Base-by-base conservation (phyloP, 1,139 yeast genomes). In the Magnusiomyces tetraspermus region DNA sequence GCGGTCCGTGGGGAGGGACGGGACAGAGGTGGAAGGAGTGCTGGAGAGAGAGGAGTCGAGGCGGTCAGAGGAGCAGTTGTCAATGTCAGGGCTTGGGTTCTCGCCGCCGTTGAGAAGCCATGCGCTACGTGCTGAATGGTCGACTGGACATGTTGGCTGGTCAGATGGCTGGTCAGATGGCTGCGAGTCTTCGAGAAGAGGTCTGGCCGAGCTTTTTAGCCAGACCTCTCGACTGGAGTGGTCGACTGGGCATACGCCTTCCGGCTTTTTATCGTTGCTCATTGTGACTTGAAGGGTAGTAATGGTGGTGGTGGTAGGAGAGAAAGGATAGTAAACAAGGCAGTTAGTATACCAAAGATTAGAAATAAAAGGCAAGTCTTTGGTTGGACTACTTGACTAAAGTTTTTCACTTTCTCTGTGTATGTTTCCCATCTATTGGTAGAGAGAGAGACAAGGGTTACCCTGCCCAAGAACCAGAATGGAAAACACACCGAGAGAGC, bases 1-100 rank as follows among this genome's bases (percentile, higher is more conserved):
- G 58, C 97, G 73, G 1, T 84, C 89, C 5, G 76, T 56, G 8
- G 65, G 55, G 10, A 60, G 61, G 1, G 63, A 61, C 77, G 55
- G 67, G 46, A 50, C 48, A 45, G 33, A 45, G 60, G 58, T 21
- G 55, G 59, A 54, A 46, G 53, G 55, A 46, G 63, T 62, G 49
- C 57, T 60, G 42, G 56, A 55, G 3, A 24, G 23, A 5, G 21
- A 10, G 2, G 36, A 10, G 46, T 26, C 19, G 53, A 62, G 61
- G 36, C 65, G 60, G 50, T 63, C 66, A n/a, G 64, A 60, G 8
- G 63, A 60, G 51, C 63, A 67, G 48, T 61, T 60, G 4, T 40
- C 37, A 10, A 17, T 33, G 10, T 17, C 33, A n/a, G 11, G 36
- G 49, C 52, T 46, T 50, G 51, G n/a, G 8, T 52, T 46, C 36